Percentiles rank a stretch among this genome's conserved stretches.
These are phyloP conservation scores for Solanum infundibuliforme DNA, from an alignment of 257 asterid species.

Conservation along the genomic window DNA sequence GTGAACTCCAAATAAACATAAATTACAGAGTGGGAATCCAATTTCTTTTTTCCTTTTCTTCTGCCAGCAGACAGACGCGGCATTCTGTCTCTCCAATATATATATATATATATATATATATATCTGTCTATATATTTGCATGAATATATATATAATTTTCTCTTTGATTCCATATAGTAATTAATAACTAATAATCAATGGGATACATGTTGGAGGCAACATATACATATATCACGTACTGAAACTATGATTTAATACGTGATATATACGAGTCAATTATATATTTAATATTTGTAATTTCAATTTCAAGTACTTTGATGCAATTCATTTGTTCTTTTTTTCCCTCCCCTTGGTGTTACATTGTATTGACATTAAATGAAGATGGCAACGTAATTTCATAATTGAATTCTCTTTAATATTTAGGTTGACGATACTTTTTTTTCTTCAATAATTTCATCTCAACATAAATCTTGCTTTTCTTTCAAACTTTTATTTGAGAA, in stretches of 20 bases:
- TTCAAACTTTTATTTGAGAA: neutral
- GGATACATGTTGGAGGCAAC: conserved; percentile 16
- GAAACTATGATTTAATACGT: neutral
- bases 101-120: neutral
- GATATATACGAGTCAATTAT: too few species aligned
- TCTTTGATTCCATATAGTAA: neutral
- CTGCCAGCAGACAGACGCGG: neutral
- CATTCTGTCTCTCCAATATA: neutral
- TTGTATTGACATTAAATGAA: neutral
- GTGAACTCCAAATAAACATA: too few species aligned
- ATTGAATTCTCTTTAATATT: neutral
- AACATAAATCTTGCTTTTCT: neutral
- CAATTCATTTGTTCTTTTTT: neutral
- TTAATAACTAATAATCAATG: neutral
- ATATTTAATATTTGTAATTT: too few species aligned
- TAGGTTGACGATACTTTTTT: neutral
- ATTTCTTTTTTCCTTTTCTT: neutral
- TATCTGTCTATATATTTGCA: too few species aligned
- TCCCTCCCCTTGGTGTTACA: neutral
- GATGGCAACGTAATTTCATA: neutral
- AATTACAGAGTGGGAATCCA: neutral
- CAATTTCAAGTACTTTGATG: neutral
- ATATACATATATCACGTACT: neutral
- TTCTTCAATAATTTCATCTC: neutral
- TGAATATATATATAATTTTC: neutral